A percentile compares a stretch with the other conserved stretches of the same genome.
Evolutionary conservation across 1,284 basidiomycete species (phyloP).

Genomic region (Microbotryum intermedium): DNA sequence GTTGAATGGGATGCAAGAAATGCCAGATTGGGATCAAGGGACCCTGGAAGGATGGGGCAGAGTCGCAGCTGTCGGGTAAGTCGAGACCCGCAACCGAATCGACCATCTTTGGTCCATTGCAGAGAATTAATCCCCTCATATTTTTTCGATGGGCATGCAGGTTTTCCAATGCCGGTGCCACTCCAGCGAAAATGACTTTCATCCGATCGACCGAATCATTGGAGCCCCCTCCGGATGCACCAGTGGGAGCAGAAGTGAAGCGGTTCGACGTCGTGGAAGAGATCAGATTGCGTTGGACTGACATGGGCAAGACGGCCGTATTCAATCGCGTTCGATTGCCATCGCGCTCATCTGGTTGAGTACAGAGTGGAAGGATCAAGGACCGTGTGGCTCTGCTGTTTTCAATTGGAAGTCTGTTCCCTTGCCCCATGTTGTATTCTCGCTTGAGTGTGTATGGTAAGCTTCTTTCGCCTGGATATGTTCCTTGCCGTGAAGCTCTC

Average conservation of each 20-base stretch:
- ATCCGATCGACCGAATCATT: background rate
- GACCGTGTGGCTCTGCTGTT: background rate
- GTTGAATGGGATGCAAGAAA: too few relatives aligned
- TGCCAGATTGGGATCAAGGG: too few relatives aligned
- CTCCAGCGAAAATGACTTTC: too few relatives aligned
- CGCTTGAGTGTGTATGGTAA: background rate
- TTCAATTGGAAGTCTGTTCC: background rate
- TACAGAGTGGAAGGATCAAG: background rate
- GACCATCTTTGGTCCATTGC: too few relatives aligned
- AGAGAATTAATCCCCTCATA: too few relatives aligned
- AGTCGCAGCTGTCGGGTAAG: too few relatives aligned
- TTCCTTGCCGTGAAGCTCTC: too few relatives aligned
- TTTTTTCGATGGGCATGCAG: too few relatives aligned
- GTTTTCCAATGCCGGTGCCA: background rate
- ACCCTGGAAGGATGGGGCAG: too few relatives aligned
- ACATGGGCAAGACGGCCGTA: slow-evolving; percentile 19
- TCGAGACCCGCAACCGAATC: too few relatives aligned
- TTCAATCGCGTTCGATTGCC: slow-evolving; percentile 18
- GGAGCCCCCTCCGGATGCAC: background rate
- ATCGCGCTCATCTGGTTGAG: background rate
- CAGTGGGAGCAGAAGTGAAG: background rate
- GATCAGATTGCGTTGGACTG: slow-evolving; percentile 24
- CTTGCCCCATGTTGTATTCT: background rate
- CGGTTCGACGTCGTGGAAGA: slow-evolving; percentile 19
- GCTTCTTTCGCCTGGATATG: too few relatives aligned